Evolutionary conservation across 1,139 yeast genomes (phyloP), one percentile per base, ranked within the genome.

Genomic region (Meyerozyma sp.): DNA sequence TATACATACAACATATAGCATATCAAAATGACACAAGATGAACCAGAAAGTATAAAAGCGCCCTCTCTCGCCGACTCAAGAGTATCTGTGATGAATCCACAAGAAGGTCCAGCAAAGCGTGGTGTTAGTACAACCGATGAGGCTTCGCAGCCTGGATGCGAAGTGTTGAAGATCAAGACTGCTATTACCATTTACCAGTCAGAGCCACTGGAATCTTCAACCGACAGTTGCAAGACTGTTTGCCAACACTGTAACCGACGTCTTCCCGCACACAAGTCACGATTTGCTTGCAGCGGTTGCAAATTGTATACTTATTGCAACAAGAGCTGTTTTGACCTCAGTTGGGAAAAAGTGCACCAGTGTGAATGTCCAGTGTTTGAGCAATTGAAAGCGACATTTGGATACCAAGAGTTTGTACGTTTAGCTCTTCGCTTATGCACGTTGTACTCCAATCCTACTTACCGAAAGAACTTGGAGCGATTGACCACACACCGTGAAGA

Each of bases 291-390:
- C 46, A 32, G 39, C n/a, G 7, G 21, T 8, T 53, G 56, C 36
- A 28, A 38, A 7, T n/a, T 44, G 8, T 44, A 45, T 20, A 40
- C 35, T 3, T 54, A 54, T 40, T 54, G 58, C 30, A 40, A 42
- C 23, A 40, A 43, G 37, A 13, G 16, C 6, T 54, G 58, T 40
- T 41, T 40, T 16, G 20, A 30, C 13, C 27, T 40, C 11, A 46
- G 48, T 35, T 52, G 46, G 46, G 25, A 40, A 9, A 27, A 39
- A 3, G 35, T 36, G 5, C 58, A 54, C 36, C 36, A 40, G 34
- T 32, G 41, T 16, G 57, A 54, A 36, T 54, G 57, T 32, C 27
- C 13, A n/a, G 40, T 44, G 11, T 35, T 47, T 5, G 21, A 41
- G 11, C 36, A 39, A 16, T 34, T 30, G 25, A 20, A 36, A 23